phyloP scores from a whole-genome alignment of 768 basidiomycete species.

The Leccinum barrowsii region DNA sequence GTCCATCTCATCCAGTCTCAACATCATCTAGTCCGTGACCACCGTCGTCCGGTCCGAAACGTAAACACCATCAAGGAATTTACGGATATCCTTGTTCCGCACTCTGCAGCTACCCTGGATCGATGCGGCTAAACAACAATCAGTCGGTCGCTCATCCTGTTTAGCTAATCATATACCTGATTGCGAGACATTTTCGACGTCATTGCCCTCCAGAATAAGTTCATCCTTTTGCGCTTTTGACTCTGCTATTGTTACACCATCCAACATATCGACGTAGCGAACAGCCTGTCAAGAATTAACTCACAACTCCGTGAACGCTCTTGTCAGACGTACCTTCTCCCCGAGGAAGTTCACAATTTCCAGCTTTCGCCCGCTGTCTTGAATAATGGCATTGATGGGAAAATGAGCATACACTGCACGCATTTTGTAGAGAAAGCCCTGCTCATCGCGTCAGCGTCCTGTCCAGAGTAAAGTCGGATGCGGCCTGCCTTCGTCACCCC shows the following conservation, averaged over 20 bases:
- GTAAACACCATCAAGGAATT: conserved; percentile 95
- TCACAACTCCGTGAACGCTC: neutral
- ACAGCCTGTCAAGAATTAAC: conserved; percentile 56
- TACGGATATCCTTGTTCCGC: conserved; percentile 99
- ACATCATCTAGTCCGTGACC: conserved; percentile 38
- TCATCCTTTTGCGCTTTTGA: conserved; percentile 94
- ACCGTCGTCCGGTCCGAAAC: conserved; percentile 77
- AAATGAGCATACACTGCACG: conserved; percentile 99
- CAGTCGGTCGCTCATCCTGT: neutral
- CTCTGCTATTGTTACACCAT: conserved; percentile 79
- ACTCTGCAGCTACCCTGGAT: conserved; percentile 97
- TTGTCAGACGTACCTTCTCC: conserved; percentile 65
- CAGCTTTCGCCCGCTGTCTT: conserved; percentile 62
- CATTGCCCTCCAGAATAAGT: conserved; percentile 90
- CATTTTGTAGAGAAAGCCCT: conserved; percentile 99
- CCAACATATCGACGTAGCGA: conserved; percentile 88
- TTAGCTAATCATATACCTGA: conserved; percentile 53
- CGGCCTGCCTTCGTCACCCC: conserved; percentile 86
- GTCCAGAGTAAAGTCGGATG: neutral
- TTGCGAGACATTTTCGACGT: conserved; percentile 96
- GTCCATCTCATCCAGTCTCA: conserved; percentile 8
- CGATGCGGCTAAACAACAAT: conserved; percentile 64
- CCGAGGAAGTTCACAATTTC: conserved; percentile 97
- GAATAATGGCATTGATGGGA: conserved; percentile 98
- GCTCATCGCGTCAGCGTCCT: conserved; percentile 5